Conservation (phyloP, 2,329 filamentous ascomycete genomes). For the Monilinia polystroma region DNA sequence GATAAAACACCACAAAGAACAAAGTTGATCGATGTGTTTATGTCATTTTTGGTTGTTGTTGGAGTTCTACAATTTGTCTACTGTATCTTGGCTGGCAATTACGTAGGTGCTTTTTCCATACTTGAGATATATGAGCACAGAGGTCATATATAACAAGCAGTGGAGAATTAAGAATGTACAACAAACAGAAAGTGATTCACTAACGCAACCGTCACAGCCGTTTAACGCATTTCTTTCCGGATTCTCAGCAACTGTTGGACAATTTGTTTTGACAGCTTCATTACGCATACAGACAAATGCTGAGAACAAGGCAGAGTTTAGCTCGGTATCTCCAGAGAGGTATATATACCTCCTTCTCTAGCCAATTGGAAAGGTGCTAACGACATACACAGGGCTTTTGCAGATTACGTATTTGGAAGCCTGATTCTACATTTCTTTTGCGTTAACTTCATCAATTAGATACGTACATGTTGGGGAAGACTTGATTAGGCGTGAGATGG, state of each 20-base stretch:
- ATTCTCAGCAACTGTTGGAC: constrained; percentile 90
- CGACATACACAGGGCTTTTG: constrained; percentile 69
- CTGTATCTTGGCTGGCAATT: constrained; percentile 89
- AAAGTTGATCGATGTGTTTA: constrained; percentile 88
- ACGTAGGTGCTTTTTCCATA: constrained; percentile 60
- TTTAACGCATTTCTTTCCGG: constrained; percentile 98
- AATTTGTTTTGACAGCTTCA: constrained; percentile 88
- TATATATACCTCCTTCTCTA: constrained; percentile 42
- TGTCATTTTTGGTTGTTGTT: constrained; percentile 81
- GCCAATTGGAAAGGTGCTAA: constrained; percentile 26
- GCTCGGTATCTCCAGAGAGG: constrained; percentile 76
- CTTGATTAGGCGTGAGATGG: constrained; percentile 2
- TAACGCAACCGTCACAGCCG: constrained; percentile 57
- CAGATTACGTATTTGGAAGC: constrained; percentile 93
- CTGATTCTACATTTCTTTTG: constrained; percentile 98
- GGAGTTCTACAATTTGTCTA: constrained; percentile 93
- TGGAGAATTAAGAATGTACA: background rate
- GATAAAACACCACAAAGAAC: constrained; percentile 82
- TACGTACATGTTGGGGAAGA: constrained; percentile 26
- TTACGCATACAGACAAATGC: constrained; percentile 90
- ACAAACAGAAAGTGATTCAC: background rate
- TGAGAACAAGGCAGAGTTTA: constrained; percentile 76
- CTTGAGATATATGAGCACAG: constrained; percentile 20
- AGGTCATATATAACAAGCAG: background rate
- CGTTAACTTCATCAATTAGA: constrained; percentile 98